A percentile compares a stretch with the other conserved stretches of the same genome.
Conservation (phyloP, 2,329 filamentous ascomycete genomes). For the Aspergillus sp. region DNA sequence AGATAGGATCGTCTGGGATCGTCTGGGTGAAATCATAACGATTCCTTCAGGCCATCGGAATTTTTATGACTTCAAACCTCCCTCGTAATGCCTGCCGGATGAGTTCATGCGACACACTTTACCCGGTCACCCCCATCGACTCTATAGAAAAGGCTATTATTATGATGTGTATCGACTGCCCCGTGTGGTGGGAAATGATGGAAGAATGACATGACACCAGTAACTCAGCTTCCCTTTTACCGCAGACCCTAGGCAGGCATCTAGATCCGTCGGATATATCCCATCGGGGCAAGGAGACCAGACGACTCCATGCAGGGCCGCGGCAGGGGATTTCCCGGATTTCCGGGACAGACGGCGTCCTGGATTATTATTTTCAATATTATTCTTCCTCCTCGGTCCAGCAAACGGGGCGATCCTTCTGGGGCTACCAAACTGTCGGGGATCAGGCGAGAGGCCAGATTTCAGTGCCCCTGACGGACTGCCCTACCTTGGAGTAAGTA, state of each 20-base stretch:
- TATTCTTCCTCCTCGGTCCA: not conserved
- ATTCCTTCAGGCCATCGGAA: no score
- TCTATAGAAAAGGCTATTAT: not conserved
- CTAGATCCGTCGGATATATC: no score
- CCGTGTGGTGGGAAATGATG: not conserved
- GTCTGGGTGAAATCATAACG: no score
- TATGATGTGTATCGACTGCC: not conserved
- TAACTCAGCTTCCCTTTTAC: not conserved
- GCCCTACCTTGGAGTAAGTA: no score
- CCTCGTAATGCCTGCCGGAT: no score
- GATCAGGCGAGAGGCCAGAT: constrained; percentile 1
- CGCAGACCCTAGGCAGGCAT: no score
- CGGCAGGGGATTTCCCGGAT: not conserved
- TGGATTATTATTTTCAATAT: no score
- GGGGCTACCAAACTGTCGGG: constrained; percentile 2
- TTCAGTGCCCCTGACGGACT: no score
- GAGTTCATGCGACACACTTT: not conserved
- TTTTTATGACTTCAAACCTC: no score
- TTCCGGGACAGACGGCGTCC: not conserved
- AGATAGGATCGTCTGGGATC: no score
- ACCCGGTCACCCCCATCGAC: not conserved
- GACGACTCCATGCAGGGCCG: not conserved
- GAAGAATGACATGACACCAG: not conserved
- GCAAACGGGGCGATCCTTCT: constrained; percentile 3
- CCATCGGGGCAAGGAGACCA: no score